Evolutionary conservation across 345 rosid species (phyloP).

Genomic region (Murraya koenigii): DNA sequence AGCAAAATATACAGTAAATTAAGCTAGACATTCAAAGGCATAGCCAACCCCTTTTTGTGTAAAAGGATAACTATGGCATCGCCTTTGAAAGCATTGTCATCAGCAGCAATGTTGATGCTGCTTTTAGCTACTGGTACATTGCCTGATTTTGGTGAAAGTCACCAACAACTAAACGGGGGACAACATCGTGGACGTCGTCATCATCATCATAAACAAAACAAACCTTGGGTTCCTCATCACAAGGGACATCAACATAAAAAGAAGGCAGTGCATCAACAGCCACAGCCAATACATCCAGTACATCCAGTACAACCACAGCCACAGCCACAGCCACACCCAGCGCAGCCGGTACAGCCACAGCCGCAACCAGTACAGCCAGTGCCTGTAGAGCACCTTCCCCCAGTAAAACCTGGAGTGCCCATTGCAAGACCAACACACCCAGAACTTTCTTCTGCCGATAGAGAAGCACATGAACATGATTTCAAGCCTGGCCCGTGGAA

Average conservation of each 20-base stretch:
- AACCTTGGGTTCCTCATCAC: not conserved
- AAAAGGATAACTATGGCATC: not conserved
- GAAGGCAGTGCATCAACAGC: not conserved
- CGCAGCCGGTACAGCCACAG: not conserved
- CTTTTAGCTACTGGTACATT: not conserved
- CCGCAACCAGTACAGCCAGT: not conserved
- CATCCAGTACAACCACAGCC: too few relatives aligned
- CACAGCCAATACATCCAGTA: not conserved
- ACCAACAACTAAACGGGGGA: too few relatives aligned
- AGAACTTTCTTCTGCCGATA: not conserved
- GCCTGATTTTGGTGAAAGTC: not conserved
- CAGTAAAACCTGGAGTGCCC: not conserved
- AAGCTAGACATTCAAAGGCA: not conserved
- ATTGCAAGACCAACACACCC: not conserved
- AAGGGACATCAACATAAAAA: not conserved
- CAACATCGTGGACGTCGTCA: not conserved
- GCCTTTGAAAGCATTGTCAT: not conserved
- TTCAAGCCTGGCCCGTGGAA: conserved; percentile 44
- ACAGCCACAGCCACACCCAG: not conserved
- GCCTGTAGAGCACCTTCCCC: not conserved
- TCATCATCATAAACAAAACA: not conserved
- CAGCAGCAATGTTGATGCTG: not conserved
- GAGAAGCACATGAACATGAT: not conserved
- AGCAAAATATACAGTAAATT: too few relatives aligned
- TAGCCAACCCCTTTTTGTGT: not conserved